Evolutionary conservation across 805 yeast genomes (phyloP).

Genomic region (Candida pseudoglaebosa): DNA sequence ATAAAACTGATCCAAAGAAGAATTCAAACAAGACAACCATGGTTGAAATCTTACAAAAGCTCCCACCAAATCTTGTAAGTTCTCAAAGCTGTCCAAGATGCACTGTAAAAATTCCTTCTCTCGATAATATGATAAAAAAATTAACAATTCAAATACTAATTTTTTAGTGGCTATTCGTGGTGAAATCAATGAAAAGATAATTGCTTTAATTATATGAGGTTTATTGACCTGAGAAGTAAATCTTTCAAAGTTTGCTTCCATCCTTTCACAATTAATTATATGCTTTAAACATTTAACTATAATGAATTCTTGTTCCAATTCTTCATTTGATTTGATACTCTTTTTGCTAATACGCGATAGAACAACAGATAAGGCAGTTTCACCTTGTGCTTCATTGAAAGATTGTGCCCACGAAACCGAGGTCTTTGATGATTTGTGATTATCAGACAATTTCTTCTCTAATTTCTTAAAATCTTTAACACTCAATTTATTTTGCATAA

Average conservation of each 20-base stretch:
- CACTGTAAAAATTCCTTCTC: conserved; percentile 18
- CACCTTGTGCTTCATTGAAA: conserved; percentile 41
- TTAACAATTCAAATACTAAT: conserved; percentile 38
- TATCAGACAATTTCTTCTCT: conserved; percentile 28
- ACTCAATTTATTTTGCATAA: conserved; percentile 31
- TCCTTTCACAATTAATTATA: conserved; percentile 24
- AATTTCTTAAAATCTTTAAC: conserved; percentile 31
- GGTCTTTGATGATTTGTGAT: conserved; percentile 15
- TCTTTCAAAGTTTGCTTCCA: conserved; percentile 11
- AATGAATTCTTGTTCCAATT: conserved; percentile 35
- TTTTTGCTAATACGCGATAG: conserved; percentile 36
- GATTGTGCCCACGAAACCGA: conserved; percentile 25
- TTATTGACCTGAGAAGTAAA: conserved; percentile 15
- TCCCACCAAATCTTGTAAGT: conserved; percentile 32
- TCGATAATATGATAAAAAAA: conserved; percentile 28
- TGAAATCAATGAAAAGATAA: conserved; percentile 35
- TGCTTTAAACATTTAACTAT: conserved; percentile 37
- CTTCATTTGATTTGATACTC: conserved; percentile 42
- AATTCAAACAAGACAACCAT: conserved; percentile 37
- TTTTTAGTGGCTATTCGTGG: conserved; percentile 39
- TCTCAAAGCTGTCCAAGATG: conserved; percentile 28
- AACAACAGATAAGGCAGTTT: conserved; percentile 37
- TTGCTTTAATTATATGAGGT: conserved; percentile 31
- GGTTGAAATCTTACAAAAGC: conserved; percentile 37
- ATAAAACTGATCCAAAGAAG: conserved; percentile 29